A percentile compares a stretch with the other conserved stretches of the same genome.
phyloP scores from a whole-genome alignment of 176 grass and related monocot species.

The Calamus simplicifolius region DNA sequence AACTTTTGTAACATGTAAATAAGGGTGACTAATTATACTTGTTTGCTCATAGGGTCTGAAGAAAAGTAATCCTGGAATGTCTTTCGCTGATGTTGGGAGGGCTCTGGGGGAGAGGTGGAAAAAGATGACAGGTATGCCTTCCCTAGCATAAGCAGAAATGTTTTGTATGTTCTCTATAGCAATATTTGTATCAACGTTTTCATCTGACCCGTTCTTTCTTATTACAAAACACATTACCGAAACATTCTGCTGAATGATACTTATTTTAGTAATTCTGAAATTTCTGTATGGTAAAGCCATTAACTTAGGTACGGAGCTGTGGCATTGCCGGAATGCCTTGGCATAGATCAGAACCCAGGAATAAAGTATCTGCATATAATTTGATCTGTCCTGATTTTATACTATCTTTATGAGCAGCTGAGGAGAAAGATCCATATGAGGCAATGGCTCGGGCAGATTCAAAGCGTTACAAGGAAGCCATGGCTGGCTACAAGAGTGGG shows the following conservation, averaged over 20 bases:
- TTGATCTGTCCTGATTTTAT: constrained; percentile 5
- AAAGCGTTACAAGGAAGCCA: constrained; percentile 59
- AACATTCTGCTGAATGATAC: no score
- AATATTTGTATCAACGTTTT: no score
- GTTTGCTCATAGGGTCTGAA: constrained; percentile 51
- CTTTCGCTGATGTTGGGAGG: constrained; percentile 58
- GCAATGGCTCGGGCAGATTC: constrained; percentile 50
- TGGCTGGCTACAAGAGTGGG: constrained; percentile 37
- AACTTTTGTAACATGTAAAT: neutral
- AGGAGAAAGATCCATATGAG: constrained; percentile 57
- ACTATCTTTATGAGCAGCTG: constrained; percentile 27
- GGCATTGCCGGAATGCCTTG: no score
- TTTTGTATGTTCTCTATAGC: neutral
- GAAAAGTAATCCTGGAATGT: constrained; percentile 54
- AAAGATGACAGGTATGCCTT: constrained; percentile 56
- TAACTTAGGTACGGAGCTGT: no score
- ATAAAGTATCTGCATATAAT: no score
- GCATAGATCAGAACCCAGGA: neutral
- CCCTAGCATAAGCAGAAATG: no score
- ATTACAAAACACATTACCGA: no score
- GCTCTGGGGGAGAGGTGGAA: constrained; percentile 81
- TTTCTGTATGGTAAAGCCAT: no score
- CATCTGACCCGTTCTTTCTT: no score
- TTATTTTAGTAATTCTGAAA: no score
- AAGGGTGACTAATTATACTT: constrained; percentile 12